These are phyloP conservation scores for Cladophialophora exuberans DNA, from an alignment of 2,329 filamentous ascomycete species.

Conservation along the genomic window DNA sequence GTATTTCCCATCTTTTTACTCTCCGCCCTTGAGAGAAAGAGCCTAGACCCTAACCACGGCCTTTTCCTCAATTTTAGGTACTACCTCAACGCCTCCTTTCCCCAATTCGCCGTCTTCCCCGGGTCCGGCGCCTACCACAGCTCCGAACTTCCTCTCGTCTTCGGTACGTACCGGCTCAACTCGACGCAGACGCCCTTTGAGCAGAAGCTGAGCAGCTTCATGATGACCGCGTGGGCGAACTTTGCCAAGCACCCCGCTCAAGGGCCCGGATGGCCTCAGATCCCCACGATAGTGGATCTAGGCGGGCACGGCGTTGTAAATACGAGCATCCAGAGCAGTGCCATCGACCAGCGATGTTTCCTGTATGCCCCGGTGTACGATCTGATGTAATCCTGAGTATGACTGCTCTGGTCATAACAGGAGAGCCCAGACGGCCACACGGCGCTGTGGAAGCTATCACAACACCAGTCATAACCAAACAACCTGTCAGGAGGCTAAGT, in stretches of 20 bases:
- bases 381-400: too few relatives aligned
- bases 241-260: conserved; percentile 2
- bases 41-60: background rate
- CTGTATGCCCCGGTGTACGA: background rate
- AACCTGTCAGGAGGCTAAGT: too few relatives aligned
- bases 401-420: too few relatives aligned
- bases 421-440: too few relatives aligned
- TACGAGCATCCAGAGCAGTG: background rate
- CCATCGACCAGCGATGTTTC: background rate
- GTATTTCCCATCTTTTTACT: too few relatives aligned
- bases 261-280: conserved; percentile 6
- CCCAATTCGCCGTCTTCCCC: conserved; percentile 30
- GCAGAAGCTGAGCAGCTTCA: conserved; percentile 29
- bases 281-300: background rate
- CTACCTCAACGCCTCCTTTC: conserved; percentile 37
- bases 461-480: too few relatives aligned
- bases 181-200: conserved; percentile 3
- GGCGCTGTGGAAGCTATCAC: too few relatives aligned
- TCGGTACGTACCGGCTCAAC: conserved; percentile 35
- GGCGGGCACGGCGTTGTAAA: background rate
- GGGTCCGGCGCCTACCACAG: conserved; percentile 39
- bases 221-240: conserved; percentile 29
- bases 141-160: conserved; percentile 39
- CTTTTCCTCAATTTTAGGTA: too few relatives aligned
- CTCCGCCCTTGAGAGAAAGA: conserved; percentile 26